These are phyloP conservation scores for Metschnikowia similis DNA, from an alignment of 805 yeast genomes.

Conservation along the genomic window DNA sequence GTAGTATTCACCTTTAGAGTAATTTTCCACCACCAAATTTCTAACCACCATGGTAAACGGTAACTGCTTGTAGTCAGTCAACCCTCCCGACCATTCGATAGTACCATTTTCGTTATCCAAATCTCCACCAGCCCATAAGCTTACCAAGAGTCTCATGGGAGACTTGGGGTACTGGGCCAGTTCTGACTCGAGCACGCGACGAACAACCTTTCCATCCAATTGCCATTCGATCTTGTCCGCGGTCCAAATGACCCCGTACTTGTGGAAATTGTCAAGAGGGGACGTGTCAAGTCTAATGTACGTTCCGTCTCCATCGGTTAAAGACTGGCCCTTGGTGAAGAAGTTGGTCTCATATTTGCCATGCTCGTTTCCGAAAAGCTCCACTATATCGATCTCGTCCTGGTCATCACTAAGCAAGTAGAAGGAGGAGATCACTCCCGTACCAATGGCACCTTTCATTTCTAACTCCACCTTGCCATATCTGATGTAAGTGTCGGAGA, in stretches of 20 bases:
- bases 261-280: constrained; percentile 24
- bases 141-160: constrained; percentile 34
- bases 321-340: constrained; percentile 37
- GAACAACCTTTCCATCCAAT: constrained; percentile 24
- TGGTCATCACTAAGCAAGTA: constrained; percentile 41
- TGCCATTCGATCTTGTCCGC: constrained; percentile 27
- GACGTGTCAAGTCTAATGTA: constrained; percentile 25
- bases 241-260: constrained; percentile 37
- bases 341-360: constrained; percentile 33
- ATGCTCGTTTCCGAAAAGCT: constrained; percentile 34
- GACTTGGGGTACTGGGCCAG: constrained; percentile 27
- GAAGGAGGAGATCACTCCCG: constrained; percentile 36
- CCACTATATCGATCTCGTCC: constrained; percentile 41
- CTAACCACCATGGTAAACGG: constrained; percentile 33
- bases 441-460: constrained; percentile 28
- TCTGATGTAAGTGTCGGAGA: constrained; percentile 27
- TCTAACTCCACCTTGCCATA: constrained; percentile 38
- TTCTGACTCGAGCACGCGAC: constrained; percentile 18
- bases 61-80: constrained; percentile 24
- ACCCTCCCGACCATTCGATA: constrained; percentile 39
- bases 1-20: constrained; percentile 26
- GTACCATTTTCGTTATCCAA: constrained; percentile 31
- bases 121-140: constrained; percentile 44
- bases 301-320: constrained; percentile 32
- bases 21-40: constrained; percentile 22